Base-by-base conservation (phyloP, 345 rosid species). In the Boechera stricta region DNA sequence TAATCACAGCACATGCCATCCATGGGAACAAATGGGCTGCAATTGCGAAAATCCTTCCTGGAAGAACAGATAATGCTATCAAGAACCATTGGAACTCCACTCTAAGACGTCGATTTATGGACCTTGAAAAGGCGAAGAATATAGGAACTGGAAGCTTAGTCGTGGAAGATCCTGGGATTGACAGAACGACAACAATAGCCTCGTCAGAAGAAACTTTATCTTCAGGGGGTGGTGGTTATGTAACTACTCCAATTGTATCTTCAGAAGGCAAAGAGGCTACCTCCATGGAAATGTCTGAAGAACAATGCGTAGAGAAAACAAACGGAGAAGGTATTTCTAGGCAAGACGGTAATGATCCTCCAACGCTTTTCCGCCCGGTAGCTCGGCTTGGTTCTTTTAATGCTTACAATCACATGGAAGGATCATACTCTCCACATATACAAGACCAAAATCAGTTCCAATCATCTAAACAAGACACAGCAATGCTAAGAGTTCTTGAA, bases 51-150 rank as follows among this genome's bases (percentile, higher is more conserved):
- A 87, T 89, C 53, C 86, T 93, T 49, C 91, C 87, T 0, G 97
- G 98, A 54, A 85, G 98, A 79, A 93, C 98, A 63, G 98, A 93
- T 78, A 91, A 93, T 53, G 88, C 97, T 73, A 91, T 91, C 52
- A 91, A 93, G 80, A 89, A 91, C 71, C 97, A 91, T 47, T 93
- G 98, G 98, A 93, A 93, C 80, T 90, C 93, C 64, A 82, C 93
- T 65, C 82, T 91, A 53, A 81, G 90, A 76, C 88, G 97, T 21
- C 85, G 87, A 69, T 68, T 54, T 69, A 66, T 54, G n/a, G 89
- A 81, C 61, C 65, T 65, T 76, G 81, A 80, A 61, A 79, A 73
- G 64, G 71, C 60, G 5, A 38, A 54, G 10, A 41, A 49, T 41
- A n/a, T n/a, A 24, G 84, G 77, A 67, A 71, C 81, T 61, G 79